Evolutionary conservation across 441 rosid genomes (phyloP).

Genomic region (Rhodomyrtus psidioides): DNA sequence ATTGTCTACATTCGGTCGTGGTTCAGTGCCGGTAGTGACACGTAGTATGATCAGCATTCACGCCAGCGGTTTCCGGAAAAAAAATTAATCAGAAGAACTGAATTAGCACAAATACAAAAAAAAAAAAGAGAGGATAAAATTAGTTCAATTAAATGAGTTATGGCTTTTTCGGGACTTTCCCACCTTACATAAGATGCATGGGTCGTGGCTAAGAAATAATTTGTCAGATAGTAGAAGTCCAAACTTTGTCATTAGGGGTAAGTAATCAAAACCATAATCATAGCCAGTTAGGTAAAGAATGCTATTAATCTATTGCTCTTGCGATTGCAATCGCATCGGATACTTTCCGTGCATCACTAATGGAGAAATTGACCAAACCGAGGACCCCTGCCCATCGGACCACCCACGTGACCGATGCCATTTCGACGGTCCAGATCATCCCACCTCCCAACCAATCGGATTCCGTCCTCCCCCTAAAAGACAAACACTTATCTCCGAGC

Average conservation of each 20-base stretch:
- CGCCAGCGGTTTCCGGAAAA: no score
- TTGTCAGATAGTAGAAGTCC: not conserved
- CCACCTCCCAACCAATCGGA: not conserved
- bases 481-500: not conserved
- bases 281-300: not conserved
- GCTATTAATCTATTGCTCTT: not conserved
- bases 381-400: not conserved
- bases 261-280: not conserved
- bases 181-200: no score
- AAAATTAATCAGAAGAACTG: no score
- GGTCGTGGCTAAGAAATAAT: not conserved
- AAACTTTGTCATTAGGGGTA: not conserved
- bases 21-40: no score
- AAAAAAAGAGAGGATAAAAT: no score
- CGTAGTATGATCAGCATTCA: no score
- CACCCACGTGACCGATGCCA: not conserved
- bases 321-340: not conserved
- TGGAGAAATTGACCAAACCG: not conserved
- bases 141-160: no score
- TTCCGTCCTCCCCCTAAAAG: not conserved
- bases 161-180: no score
- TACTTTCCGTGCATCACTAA: not conserved
- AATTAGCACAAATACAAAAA: no score
- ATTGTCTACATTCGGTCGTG: no score
- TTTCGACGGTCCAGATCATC: not conserved